Percentiles rank a stretch among this genome's conserved stretches.
Conservation (phyloP, 176 grass and related monocot genomes). For the Triticum turgidum region DNA sequence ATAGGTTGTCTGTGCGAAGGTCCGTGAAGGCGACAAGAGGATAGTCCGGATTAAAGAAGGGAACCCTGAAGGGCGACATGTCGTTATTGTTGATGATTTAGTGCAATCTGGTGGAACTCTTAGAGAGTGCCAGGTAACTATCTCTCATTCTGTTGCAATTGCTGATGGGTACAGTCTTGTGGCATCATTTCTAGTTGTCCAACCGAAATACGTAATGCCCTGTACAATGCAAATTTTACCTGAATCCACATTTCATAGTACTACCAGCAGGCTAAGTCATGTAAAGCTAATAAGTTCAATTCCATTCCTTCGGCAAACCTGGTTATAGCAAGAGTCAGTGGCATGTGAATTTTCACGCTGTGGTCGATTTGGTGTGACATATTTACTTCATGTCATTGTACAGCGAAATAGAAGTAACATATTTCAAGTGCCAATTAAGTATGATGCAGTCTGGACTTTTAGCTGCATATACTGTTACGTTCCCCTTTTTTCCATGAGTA, state of each 20-base stretch:
- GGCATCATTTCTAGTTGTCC: background rate
- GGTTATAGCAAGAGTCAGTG: background rate
- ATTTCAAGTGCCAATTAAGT: background rate
- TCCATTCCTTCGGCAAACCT: background rate
- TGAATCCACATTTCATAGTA: background rate
- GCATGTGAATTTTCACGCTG: background rate
- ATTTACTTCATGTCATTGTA: background rate
- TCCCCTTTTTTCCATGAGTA: background rate
- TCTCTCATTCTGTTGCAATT: background rate
- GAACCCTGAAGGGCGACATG: constrained; percentile 70
- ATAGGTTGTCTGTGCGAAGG: constrained; percentile 84
- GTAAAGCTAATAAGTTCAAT: background rate
- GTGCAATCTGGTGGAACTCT: constrained; percentile 94
- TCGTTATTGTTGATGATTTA: constrained; percentile 96
- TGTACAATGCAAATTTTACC: background rate
- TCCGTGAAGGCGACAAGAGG: constrained; percentile 79
- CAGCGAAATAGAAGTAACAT: background rate
- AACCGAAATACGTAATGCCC: background rate
- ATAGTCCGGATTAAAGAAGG: constrained; percentile 83
- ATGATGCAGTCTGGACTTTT: background rate
- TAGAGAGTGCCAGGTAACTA: constrained; percentile 76
- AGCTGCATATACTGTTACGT: background rate
- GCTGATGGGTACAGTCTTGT: background rate
- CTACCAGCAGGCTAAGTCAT: background rate
- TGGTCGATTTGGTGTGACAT: background rate